Conservation (phyloP, 306 rosid genomes). For the Prunus davidiana region DNA sequence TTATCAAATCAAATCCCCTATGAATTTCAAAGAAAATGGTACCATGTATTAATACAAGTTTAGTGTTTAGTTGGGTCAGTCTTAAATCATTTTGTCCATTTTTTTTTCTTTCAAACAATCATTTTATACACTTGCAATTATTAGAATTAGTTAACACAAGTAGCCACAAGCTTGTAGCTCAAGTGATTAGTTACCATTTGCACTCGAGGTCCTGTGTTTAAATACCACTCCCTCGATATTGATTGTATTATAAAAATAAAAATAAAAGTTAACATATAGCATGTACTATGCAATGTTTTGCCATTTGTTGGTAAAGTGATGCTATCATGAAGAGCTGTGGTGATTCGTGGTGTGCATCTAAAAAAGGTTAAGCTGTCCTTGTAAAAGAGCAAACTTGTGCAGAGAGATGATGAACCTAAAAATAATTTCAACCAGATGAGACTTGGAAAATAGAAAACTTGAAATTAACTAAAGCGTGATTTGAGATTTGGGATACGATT, state of each 20-base stretch:
- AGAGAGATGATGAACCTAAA: background rate
- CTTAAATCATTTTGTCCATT: background rate
- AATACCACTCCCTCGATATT: too few relatives aligned
- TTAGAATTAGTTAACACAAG: too few relatives aligned
- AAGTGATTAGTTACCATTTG: too few relatives aligned
- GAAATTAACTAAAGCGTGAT: background rate
- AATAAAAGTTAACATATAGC: too few relatives aligned
- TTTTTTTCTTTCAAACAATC: too few relatives aligned
- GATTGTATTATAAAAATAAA: too few relatives aligned
- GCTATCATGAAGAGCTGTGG: background rate
- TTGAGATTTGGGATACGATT: too few relatives aligned
- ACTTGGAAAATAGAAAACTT: background rate
- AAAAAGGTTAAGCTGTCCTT: background rate
- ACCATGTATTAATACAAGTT: background rate
- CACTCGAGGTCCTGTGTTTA: too few relatives aligned
- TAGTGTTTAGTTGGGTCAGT: background rate
- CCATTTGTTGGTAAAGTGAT: background rate
- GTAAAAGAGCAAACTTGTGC: background rate
- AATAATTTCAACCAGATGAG: background rate
- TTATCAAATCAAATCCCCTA: background rate
- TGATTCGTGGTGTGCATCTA: background rate
- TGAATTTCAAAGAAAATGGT: background rate
- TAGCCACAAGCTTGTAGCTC: too few relatives aligned
- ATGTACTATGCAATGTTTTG: background rate
- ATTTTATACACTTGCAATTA: too few relatives aligned